Evolutionary conservation across 768 basidiomycete genomes (phyloP), one percentile per base, ranked within the genome.

Genomic region (Neoboletus magnificus): DNA sequence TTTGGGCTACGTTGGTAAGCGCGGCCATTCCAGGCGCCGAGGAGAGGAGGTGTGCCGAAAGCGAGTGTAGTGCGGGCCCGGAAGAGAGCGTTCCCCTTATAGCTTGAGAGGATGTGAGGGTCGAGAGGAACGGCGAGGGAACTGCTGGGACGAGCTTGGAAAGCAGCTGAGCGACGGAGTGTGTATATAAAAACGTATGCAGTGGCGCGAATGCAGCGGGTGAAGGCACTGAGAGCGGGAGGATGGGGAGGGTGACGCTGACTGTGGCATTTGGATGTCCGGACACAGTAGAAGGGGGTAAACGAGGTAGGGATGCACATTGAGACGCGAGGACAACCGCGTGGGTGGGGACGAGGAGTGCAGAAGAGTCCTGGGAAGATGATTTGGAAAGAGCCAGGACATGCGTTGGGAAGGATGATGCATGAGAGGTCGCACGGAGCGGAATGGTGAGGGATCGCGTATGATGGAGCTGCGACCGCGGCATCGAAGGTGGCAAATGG

Each of bases 291-390:
- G 73, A 61, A 10, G 75, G 60, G 0, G 83, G 80, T 27, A 88
- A 76, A 23, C 77, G 70, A 1, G 86, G 83, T 7, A 91, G 77
- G 41, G 79, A 76, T 18, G 88, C 73, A 66, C 87, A 92, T 64
- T 88, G 78, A 0, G 85, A 76, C 8, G 85, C 85, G 51, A 92
- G 77, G 41, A 91, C 76, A 49, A 89, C 70, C 33, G 82, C 81
- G 71, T 93, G 90, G 12, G 82, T 79, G 5, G 91, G 85, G 60
- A 80, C 85, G 50, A 91, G 75, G 11, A 77, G 62, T 7, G 60
- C 57, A n/a, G 72, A 66, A 43, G 74, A 59, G 54, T 73, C 70
- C 32, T 66, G 62, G 15, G 70, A 62, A 52, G 59, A 68, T 47
- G 65, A 60, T 58, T 48, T 68, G 1, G 56, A 66, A 46, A 85